phyloP scores from a whole-genome alignment of 2,329 filamentous ascomycete genomes.

The Reticulascus tulasneorum region DNA sequence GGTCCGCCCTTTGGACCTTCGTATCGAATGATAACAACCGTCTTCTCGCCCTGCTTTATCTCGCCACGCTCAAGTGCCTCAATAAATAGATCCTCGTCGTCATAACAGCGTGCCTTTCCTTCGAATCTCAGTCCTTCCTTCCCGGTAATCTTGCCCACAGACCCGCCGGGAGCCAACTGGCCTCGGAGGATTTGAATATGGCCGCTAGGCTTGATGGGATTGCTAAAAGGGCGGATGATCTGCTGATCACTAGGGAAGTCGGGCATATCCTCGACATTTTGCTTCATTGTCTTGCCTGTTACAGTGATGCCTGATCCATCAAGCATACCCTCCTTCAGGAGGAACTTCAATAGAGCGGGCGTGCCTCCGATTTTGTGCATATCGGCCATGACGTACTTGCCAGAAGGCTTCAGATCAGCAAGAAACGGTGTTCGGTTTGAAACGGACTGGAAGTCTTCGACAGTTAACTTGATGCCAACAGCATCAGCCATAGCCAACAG shows the following conservation, averaged over 20 bases:
- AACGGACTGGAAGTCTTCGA: conserved; percentile 82
- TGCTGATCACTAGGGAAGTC: conserved; percentile 72
- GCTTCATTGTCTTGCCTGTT: conserved; percentile 82
- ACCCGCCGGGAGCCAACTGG: conserved; percentile 79
- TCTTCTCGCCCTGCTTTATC: conserved; percentile 82
- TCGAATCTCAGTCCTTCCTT: conserved; percentile 85
- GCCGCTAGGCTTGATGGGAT: conserved; percentile 82
- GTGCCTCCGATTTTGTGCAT: conserved; percentile 84
- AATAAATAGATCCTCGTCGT: conserved; percentile 80
- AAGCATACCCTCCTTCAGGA: conserved; percentile 77
- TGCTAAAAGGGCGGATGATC: conserved; percentile 74
- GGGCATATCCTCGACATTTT: conserved; percentile 76
- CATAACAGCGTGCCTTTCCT: conserved; percentile 76
- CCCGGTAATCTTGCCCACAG: conserved; percentile 90
- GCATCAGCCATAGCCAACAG: conserved; percentile 80
- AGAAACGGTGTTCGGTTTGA: conserved; percentile 76
- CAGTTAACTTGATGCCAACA: conserved; percentile 75
- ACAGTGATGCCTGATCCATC: conserved; percentile 78
- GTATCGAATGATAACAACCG: conserved; percentile 87
- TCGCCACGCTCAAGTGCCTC: conserved; percentile 69
- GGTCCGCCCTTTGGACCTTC: conserved; percentile 91
- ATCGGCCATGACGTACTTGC: conserved; percentile 83
- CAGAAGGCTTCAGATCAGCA: conserved; percentile 79
- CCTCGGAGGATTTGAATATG: conserved; percentile 87
- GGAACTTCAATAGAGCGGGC: conserved; percentile 80